A percentile compares a stretch with the other conserved stretches of the same genome.
Evolutionary conservation across 2,329 filamentous ascomycete species (phyloP).

Genomic region (Amphichorda felina): DNA sequence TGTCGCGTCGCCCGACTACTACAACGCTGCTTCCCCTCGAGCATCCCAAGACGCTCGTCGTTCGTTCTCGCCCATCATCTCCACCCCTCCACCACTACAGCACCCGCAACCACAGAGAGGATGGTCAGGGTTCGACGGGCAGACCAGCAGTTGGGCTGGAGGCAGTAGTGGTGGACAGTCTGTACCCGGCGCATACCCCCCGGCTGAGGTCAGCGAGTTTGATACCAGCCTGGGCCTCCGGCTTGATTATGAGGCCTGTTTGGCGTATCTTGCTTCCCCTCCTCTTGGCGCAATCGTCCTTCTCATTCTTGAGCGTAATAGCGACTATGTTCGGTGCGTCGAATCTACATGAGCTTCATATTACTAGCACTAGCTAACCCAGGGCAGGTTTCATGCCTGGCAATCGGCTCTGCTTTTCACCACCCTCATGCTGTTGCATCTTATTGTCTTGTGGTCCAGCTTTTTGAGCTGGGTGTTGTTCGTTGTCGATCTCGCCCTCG

Average conservation of each 20-base stretch:
- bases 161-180: conserved; percentile 7
- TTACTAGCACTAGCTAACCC: conserved; percentile 2
- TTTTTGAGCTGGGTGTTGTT: conserved; percentile 80
- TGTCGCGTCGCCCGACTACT: conserved; percentile 55
- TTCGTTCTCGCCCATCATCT: conserved; percentile 37
- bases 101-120: conserved; percentile 45
- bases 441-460: conserved; percentile 75
- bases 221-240: conserved; percentile 81
- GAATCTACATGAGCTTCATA: background rate
- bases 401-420: conserved; percentile 80
- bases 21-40: conserved; percentile 32
- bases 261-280: conserved; percentile 79
- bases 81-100: conserved; percentile 27
- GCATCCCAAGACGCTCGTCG: conserved; percentile 42
- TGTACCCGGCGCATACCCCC: conserved; percentile 24
- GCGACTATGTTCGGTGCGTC: conserved; percentile 82
- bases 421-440: conserved; percentile 61
- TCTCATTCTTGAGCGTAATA: conserved; percentile 81
- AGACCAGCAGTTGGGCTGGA: conserved; percentile 16
- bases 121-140: conserved; percentile 31
- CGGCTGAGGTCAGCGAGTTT: conserved; percentile 61
- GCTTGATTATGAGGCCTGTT: conserved; percentile 78
- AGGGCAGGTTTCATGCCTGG: conserved; percentile 89
- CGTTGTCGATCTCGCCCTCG: conserved; percentile 60
- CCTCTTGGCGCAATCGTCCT: conserved; percentile 78